Percentiles rank a stretch among this genome's conserved stretches.
phyloP scores from a whole-genome alignment of 169 alveolate genomes.

The Plasmodium cynomolgi region DNA sequence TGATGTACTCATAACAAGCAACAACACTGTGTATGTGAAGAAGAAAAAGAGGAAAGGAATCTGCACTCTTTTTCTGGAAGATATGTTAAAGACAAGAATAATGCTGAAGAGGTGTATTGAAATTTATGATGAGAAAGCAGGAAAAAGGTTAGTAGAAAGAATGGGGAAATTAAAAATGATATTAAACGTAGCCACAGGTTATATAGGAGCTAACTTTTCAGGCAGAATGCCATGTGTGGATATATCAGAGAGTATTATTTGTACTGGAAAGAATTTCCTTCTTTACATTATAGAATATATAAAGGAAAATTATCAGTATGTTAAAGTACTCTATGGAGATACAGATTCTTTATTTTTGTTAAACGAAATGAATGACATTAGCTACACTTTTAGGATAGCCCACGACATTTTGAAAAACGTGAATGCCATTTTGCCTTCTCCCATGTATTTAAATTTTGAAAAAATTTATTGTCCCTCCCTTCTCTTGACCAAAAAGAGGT shows the following conservation, averaged over 20 bases:
- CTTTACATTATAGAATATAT: constrained; percentile 91
- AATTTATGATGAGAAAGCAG: constrained; percentile 10
- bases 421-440: constrained; percentile 88
- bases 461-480: constrained; percentile 95
- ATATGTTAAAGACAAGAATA: constrained; percentile 74
- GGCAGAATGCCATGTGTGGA: constrained; percentile 98
- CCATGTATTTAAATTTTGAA: constrained; percentile 95
- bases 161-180: constrained; percentile 75
- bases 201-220: constrained; percentile 94
- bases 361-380: constrained; percentile 89
- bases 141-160: constrained; percentile 43
- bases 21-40: constrained; percentile 77
- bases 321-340: constrained; percentile 97
- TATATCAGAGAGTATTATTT: constrained; percentile 95
- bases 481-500: constrained; percentile 93
- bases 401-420: constrained; percentile 90
- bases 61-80: constrained; percentile 71
- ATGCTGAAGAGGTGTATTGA: constrained; percentile 73
- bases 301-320: constrained; percentile 87
- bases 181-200: constrained; percentile 76
- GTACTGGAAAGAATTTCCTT: constrained; percentile 95
- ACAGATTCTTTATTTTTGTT: constrained; percentile 98
- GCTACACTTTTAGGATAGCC: constrained; percentile 89
- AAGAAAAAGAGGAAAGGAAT: constrained; percentile 76
- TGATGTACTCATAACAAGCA: constrained; percentile 76